Percentiles rank a stretch among this genome's conserved stretches.
These are phyloP conservation scores for Globisporangium megalacanthum DNA, from an alignment of 352 stramenopile genomes.

Conservation along the genomic window DNA sequence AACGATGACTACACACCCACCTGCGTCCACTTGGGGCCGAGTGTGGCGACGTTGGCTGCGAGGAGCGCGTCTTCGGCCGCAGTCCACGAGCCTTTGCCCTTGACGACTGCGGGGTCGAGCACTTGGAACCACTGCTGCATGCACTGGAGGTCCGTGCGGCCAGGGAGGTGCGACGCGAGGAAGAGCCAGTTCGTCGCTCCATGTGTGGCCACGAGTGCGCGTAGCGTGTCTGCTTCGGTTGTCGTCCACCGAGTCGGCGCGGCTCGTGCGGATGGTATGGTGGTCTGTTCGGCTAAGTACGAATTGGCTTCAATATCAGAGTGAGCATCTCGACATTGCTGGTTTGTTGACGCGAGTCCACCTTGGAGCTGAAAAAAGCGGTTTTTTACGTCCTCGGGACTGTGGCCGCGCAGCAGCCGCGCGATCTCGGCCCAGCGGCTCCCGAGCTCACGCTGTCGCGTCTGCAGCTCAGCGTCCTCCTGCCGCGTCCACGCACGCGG, in stretches of 20 bases:
- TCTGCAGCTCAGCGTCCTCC: constrained; percentile 39
- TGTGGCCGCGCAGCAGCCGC: constrained; percentile 22
- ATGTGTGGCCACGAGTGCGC: constrained; percentile 30
- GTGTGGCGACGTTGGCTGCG: constrained; percentile 28
- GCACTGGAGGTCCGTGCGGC: constrained; percentile 68
- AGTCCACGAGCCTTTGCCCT: constrained; percentile 58
- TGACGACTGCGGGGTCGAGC: constrained; percentile 39
- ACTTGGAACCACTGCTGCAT: constrained; percentile 74
- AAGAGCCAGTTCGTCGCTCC: constrained; percentile 68
- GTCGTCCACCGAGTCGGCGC: constrained; percentile 16
- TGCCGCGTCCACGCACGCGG: constrained; percentile 25
- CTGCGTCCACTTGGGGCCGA: constrained; percentile 56
- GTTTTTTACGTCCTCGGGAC: constrained; percentile 56
- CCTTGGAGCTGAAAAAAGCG: constrained; percentile 26
- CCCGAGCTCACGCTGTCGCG: constrained; percentile 24
- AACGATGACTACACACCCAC: constrained; percentile 15
- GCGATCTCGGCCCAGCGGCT: constrained; percentile 37
- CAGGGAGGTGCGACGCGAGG: constrained; percentile 61
- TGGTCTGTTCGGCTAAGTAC: too few relatives aligned
- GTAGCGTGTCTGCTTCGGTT: constrained; percentile 29
- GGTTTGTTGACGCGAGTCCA: not conserved
- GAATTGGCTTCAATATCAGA: not conserved
- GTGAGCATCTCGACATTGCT: not conserved
- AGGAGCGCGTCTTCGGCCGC: constrained; percentile 39
- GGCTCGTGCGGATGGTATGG: not conserved